A percentile compares a stretch with the other conserved stretches of the same genome.
phyloP scores from a whole-genome alignment of 345 rosid genomes.

The Noccaea caerulescens region DNA sequence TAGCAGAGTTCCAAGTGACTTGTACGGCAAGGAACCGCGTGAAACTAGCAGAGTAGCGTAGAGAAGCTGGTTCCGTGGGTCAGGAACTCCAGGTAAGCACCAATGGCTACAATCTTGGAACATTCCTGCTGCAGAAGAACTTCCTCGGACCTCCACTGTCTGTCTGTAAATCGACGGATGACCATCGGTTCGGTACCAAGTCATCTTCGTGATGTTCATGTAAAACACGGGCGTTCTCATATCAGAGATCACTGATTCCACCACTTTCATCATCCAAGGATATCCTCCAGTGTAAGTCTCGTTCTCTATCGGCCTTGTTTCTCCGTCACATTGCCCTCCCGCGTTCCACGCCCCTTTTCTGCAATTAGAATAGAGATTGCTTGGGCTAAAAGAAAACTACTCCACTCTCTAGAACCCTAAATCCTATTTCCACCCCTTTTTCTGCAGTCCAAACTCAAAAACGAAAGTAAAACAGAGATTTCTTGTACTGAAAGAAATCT shows the following conservation, averaged over 20 bases:
- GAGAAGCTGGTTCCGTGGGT: slow-evolving; percentile 77
- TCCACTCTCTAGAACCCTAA: background rate
- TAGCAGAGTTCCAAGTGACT: slow-evolving; percentile 23
- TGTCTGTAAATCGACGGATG: slow-evolving; percentile 72
- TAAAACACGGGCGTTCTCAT: slow-evolving; percentile 75
- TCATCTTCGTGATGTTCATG: slow-evolving; percentile 74
- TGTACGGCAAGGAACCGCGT: slow-evolving; percentile 39
- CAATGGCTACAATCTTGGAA: slow-evolving; percentile 81
- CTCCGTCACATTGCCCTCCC: slow-evolving; percentile 64
- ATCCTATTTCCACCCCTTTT: background rate
- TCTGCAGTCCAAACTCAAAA: background rate
- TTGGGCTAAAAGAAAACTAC: background rate
- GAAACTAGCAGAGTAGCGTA: slow-evolving; percentile 58
- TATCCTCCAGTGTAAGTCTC: slow-evolving; percentile 47
- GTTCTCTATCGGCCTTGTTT: slow-evolving; percentile 52
- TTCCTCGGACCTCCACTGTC: slow-evolving; percentile 22
- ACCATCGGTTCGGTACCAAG: slow-evolving; percentile 67
- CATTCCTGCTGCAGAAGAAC: slow-evolving; percentile 36
- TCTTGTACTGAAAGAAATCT: background rate
- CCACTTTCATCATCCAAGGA: slow-evolving; percentile 76
- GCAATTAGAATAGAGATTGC: slow-evolving; percentile 3
- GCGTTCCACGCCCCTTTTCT: slow-evolving; percentile 69
- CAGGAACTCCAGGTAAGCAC: slow-evolving; percentile 87
- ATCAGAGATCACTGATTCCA: slow-evolving; percentile 63
- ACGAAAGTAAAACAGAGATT: background rate